Evolutionary conservation across 768 basidiomycete species (phyloP), one percentile per base, ranked within the genome.

Genomic region (Boletus rubropictus): DNA sequence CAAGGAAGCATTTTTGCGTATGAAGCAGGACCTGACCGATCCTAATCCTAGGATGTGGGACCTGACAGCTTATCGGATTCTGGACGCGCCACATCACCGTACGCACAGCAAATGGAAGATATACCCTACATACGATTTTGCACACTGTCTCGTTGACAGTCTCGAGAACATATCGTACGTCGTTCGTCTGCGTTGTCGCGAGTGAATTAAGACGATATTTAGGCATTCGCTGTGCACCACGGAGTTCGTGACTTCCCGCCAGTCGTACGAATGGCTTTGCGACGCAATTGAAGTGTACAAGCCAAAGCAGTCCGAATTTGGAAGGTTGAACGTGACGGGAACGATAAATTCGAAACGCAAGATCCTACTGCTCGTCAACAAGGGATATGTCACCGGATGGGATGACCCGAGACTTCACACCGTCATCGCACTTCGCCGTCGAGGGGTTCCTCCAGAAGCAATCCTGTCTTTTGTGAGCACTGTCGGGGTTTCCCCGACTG

Each of bases 31-130:
- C 63, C 70, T 98, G 22, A 75, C 80, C 38, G 89, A 90, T 50
- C 86, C 87, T 11, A 99, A 98, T 66, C 95, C 95, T 10, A 92
- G 93, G 69, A 97, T 99, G 96, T 99, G 96, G 96, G 96, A 99
- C 70, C 69, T 96, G 45, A 89, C 96, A 29, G 95, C 95, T 7
- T 99, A 98, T 64, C 85, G 96, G 22, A 90, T 98, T 14, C 76
- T 97, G 44, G 79, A 87, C 42, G 80, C 90, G 2, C 82, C 88
- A 25, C 96, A 99, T 67, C 95, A 98, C 60, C 81, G 96, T 20
- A 98, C 96, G 1, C 81, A 82, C 9, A 82, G 85, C 64, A 88
- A 86, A 60, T 99, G 96, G 96, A 89, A 79, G 61, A 91, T 99
- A 51, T 99, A 99, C 66, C 95, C 95, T 3, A 97, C 94, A 0